These are phyloP conservation scores for Mycena amicta DNA, from an alignment of 768 basidiomycete genomes.

Conservation along the genomic window DNA sequence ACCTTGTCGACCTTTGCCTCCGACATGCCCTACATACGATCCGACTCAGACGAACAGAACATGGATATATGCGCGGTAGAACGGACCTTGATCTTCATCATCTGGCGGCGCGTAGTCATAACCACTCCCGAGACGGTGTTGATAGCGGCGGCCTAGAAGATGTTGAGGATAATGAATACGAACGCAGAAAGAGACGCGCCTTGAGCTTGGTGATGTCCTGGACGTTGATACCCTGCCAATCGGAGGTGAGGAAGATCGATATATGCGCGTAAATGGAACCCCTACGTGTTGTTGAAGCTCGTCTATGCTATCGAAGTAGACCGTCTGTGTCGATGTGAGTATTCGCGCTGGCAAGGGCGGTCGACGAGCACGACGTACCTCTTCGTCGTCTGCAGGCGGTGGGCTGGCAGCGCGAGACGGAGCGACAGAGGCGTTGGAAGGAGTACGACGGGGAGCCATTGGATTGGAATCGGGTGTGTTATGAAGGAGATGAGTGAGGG, in stretches of 20 bases:
- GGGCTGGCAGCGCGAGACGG: constrained; percentile 56
- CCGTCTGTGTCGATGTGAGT: constrained; percentile 36
- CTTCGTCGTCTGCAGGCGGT: constrained; percentile 43
- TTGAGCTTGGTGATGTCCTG: constrained; percentile 96
- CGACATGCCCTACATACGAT: constrained; percentile 74
- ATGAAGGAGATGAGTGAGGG: background rate
- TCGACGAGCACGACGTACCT: constrained; percentile 28
- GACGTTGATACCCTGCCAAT: constrained; percentile 84
- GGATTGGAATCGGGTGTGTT: too few species aligned
- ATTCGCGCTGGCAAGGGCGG: constrained; percentile 1
- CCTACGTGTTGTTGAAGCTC: constrained; percentile 81
- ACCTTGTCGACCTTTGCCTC: constrained; percentile 98
- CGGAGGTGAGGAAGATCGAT: constrained; percentile 8
- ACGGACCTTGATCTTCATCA: constrained; percentile 89
- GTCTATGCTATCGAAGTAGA: constrained; percentile 79
- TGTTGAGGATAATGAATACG: constrained; percentile 12
- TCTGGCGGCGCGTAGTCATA: constrained; percentile 87
- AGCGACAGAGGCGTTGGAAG: constrained; percentile 46
- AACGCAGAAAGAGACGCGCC: constrained; percentile 41
- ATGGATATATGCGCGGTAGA: constrained; percentile 24
- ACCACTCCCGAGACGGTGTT: constrained; percentile 86
- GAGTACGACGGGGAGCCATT: constrained; percentile 59
- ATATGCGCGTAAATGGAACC: constrained; percentile 9
- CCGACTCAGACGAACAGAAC: constrained; percentile 8
- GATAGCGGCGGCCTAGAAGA: constrained; percentile 67